phyloP scores from a whole-genome alignment of 352 stramenopile species.

The Pythium brassicae region DNA sequence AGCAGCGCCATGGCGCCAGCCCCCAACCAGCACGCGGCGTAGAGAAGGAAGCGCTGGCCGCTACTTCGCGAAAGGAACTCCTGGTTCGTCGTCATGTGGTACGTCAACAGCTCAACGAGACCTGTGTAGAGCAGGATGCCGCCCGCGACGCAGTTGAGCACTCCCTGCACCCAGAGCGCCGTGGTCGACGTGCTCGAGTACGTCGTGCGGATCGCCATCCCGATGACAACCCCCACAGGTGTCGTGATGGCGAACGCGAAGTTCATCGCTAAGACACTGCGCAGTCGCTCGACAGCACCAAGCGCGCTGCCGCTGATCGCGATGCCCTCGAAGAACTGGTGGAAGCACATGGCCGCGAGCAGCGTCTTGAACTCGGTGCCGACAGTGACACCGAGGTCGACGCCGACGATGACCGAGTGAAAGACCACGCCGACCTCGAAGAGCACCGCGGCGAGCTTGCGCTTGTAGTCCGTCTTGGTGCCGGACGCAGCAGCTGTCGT shows the following conservation, averaged over 20 bases:
- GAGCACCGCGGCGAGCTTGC: slow-evolving; percentile 42
- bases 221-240: slow-evolving; percentile 45
- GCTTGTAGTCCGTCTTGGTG: slow-evolving; percentile 17
- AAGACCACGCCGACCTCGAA: slow-evolving; percentile 57
- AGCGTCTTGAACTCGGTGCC: slow-evolving; percentile 52
- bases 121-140: slow-evolving; percentile 67
- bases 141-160: slow-evolving; percentile 59
- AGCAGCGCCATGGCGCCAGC: slow-evolving; percentile 59
- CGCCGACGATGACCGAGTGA: slow-evolving; percentile 66
- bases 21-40: slow-evolving; percentile 47
- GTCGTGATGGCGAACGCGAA: slow-evolving; percentile 55
- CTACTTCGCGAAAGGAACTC: slow-evolving; percentile 39
- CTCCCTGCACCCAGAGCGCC: slow-evolving; percentile 53
- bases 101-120: slow-evolving; percentile 35
- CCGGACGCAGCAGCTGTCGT: neutral
- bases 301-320: slow-evolving; percentile 45
- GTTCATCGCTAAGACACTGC: slow-evolving; percentile 41
- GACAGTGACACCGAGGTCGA: slow-evolving; percentile 50
- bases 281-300: slow-evolving; percentile 27
- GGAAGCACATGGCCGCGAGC: slow-evolving; percentile 60
- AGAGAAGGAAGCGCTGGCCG: slow-evolving; percentile 33
- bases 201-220: slow-evolving; percentile 44
- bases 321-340: slow-evolving; percentile 77
- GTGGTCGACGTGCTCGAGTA: slow-evolving; percentile 46
- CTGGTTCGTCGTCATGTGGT: slow-evolving; percentile 66